Base-by-base conservation (phyloP, 2,329 filamentous ascomycete genomes). In the Exophiala mesophila region DNA sequence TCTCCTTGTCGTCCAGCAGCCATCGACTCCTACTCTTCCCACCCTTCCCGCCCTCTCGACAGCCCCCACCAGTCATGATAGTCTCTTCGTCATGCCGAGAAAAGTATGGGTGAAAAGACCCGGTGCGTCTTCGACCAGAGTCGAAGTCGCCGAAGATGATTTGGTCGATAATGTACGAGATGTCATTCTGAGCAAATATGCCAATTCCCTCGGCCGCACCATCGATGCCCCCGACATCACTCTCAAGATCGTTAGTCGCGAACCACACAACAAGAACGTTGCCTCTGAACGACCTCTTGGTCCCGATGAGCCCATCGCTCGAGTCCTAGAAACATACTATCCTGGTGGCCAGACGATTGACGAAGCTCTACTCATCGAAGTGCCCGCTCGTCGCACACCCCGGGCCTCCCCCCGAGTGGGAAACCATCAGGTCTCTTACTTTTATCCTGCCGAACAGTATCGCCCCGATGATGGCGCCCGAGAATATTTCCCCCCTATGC, bases 51-150 rank as follows among this genome's bases (percentile, higher is more conserved):
- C n/a, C n/a, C 44, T 31, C 37, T 18, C 35, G 8, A 32, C 47
- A 36, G 47, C 20, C 13, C 32, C 36, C 50, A 34, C 42, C 30
- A 39, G 34, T 29, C 35, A 54, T 55, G 50, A 39, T 39, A 37
- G 29, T 29, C 62, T 62, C 39, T 68, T 65, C 64, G 55, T 39
- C 39, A 55, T 63, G 44, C 56, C 58, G 39, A 64, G 87, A 62
- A 96, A 94, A 73, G 82, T 97, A 57, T 98, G 92, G 92, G 90
- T 97, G 61, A 92, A 85, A 71, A 78, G 90, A 57, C 85, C 85
- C 15, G 77, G 83, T 52, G 85, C 82, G 45, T 96, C 90, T 43
- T 81, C 90, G 28, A 98, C 92, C 10, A 73, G 92, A 57, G 83
- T 98, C 41, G 80, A 83, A 47, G 85, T 94, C 57, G 76, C 80